Evolutionary conservation across 768 basidiomycete genomes (phyloP), one percentile per base, ranked within the genome.

Genomic region (Daedaleopsis nitida): DNA sequence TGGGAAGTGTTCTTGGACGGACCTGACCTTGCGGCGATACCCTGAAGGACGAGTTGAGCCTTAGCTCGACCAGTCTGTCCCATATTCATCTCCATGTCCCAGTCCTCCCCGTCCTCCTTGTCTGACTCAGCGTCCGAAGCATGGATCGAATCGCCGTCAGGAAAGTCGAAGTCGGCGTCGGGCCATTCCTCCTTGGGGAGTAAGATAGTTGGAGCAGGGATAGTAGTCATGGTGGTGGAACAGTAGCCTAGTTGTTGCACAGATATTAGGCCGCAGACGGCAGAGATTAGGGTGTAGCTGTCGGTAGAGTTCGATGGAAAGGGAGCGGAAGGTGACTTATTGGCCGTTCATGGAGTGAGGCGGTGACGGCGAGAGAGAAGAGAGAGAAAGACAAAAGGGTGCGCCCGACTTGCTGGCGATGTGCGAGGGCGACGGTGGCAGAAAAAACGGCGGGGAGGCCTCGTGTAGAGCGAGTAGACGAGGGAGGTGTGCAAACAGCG

Each of bases 101-200:
- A 93, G 70, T 93, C 91, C 71, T 89, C 84, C 63, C 84, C 82
- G 48, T 82, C 84, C 54, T 84, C 85, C 75, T 81, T 88, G 79
- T 89, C 87, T 21, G 82, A 81, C 64, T 83, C 83, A 17, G 76
- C 74, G 65, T 80, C 83, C 24, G 80, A 81, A 39, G 87, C 74
- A 66, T 87, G 84, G 54, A 91, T 82, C 52, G 84, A 79, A 51
- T 83, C 83, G 45, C 84, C 91, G 51, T 94, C 92, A 57, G 89
- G 87, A 21, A 94, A 77, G 72, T 92, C 92, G 71, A 94, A 93
- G 75, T 94, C 92, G 63, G 89, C 88, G 74, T 94, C 92, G 47
- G 84, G 81, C 91, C 92, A 94, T 77, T 92, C 90, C 75, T 94
- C 91, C 64, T 83, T 82, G 57, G 81, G 73, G 42, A 80, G 69